These are phyloP conservation scores for Kazachstania bromeliacearum DNA, from an alignment of 805 yeast species.

Conservation along the genomic window DNA sequence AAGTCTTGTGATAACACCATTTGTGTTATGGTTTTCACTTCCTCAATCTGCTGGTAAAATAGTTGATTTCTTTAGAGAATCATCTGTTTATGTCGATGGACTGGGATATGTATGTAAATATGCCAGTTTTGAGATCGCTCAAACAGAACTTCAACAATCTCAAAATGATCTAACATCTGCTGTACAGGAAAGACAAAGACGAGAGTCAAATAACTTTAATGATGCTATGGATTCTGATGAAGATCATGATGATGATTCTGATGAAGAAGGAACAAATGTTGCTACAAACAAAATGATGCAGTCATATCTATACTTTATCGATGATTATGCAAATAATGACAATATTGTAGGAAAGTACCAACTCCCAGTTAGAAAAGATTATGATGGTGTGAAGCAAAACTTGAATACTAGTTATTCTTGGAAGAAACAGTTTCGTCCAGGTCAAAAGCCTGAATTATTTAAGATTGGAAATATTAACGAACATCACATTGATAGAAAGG, in stretches of 20 bases:
- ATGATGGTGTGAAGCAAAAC: slow-evolving; percentile 1
- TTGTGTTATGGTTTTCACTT: slow-evolving; percentile 76
- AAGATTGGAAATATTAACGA: slow-evolving; percentile 1
- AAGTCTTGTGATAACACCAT: slow-evolving; percentile 78
- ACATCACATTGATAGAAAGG: no score
- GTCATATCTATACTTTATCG: slow-evolving; percentile 78
- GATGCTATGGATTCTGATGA: slow-evolving; percentile 5
- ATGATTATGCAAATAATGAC: slow-evolving; percentile 56
- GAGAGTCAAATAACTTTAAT: slow-evolving; percentile 1
- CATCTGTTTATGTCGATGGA: slow-evolving; percentile 85
- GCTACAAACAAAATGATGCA: slow-evolving; percentile 82
- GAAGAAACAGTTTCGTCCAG: slow-evolving; percentile 29
- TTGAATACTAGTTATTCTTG: slow-evolving; percentile 23
- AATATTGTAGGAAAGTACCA: slow-evolving; percentile 31
- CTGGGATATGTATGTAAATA: slow-evolving; percentile 88
- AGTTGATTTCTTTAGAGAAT: slow-evolving; percentile 85
- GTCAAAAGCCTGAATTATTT: slow-evolving; percentile 22
- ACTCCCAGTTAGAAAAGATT: slow-evolving; percentile 13
- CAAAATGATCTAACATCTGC: neutral
- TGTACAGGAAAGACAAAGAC: no score
- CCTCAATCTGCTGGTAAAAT: slow-evolving; percentile 66
- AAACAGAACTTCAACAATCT: slow-evolving; percentile 29
- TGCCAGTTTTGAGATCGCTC: slow-evolving; percentile 82
- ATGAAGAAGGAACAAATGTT: slow-evolving; percentile 13
- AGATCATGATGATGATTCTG: slow-evolving; percentile 10